phyloP scores from a whole-genome alignment of 2,329 filamentous ascomycete genomes.

The Cucurbitaria berberidis region DNA sequence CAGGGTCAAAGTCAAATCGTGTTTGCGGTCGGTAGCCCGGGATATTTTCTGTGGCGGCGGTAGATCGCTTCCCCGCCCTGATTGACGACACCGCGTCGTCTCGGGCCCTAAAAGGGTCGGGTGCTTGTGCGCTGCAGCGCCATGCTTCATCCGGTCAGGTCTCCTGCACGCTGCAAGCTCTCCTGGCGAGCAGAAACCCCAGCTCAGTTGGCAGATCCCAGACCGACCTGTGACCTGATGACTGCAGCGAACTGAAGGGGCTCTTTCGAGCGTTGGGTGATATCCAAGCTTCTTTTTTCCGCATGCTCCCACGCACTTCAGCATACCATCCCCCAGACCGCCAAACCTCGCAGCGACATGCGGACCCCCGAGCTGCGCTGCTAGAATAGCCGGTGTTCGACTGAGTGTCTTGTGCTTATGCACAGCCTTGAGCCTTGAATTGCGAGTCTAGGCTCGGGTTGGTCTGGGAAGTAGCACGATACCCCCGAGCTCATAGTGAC shows the following conservation, averaged over 20 bases:
- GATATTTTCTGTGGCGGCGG: constrained; percentile 17
- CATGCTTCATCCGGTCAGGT: constrained; percentile 13
- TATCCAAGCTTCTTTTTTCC: constrained; percentile 19
- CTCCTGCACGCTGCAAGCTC: constrained; percentile 23
- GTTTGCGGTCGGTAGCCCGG: constrained; percentile 2
- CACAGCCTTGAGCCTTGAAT: constrained; percentile 29
- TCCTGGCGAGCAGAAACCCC: constrained; percentile 31
- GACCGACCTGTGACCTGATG: constrained; percentile 25
- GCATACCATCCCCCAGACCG: constrained; percentile 15
- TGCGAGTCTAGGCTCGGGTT: constrained; percentile 28
- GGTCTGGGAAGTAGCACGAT: constrained; percentile 29
- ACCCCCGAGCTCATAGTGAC: constrained; percentile 28
- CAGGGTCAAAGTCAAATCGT: background rate
- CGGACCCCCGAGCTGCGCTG: constrained; percentile 22
- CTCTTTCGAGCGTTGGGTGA: constrained; percentile 9
- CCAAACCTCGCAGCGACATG: constrained; percentile 25
- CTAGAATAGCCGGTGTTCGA: constrained; percentile 23
- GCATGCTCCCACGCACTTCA: constrained; percentile 17
- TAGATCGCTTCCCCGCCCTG: constrained; percentile 25
- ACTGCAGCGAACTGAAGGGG: constrained; percentile 21
- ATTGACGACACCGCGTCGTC: constrained; percentile 20
- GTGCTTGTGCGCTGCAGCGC: constrained; percentile 3
- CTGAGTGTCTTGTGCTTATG: constrained; percentile 31
- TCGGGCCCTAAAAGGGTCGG: constrained; percentile 24
- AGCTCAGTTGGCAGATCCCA: constrained; percentile 21